Evolutionary conservation across 495 filamentous ascomycete genomes (phyloP).

Genomic region (Tuber melanosporum): DNA sequence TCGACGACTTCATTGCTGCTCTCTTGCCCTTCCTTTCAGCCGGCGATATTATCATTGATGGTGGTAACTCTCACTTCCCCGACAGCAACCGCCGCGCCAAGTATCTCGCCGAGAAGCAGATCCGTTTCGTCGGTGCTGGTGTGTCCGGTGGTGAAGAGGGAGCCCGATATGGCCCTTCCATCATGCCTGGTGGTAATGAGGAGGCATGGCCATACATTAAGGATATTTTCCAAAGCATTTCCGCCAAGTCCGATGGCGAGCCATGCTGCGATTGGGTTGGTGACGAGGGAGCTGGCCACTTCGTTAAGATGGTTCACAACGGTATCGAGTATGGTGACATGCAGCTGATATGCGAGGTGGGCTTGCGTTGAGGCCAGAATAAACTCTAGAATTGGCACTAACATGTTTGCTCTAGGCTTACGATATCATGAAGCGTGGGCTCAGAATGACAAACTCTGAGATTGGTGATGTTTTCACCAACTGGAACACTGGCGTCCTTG

Average conservation of each 20-base stretch:
- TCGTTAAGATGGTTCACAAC: slow-evolving; percentile 99
- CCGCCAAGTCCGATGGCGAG: slow-evolving; percentile 94
- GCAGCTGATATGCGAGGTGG: slow-evolving; percentile 98
- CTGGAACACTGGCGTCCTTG: slow-evolving; percentile 97
- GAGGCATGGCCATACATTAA: slow-evolving; percentile 98
- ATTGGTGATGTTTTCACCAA: slow-evolving; percentile 88
- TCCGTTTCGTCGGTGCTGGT: slow-evolving; percentile 94
- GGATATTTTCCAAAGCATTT: slow-evolving; percentile 95
- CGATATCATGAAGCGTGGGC: slow-evolving; percentile 97
- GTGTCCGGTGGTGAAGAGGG: slow-evolving; percentile 99
- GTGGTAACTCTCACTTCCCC: slow-evolving; percentile 98
- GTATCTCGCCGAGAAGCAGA: slow-evolving; percentile 76
- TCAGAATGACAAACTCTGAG: slow-evolving; percentile 77
- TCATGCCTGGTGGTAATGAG: slow-evolving; percentile 98
- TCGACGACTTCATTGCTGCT: slow-evolving; percentile 96
- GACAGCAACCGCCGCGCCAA: slow-evolving; percentile 93
- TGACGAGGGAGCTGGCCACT: slow-evolving; percentile 97
- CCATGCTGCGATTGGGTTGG: slow-evolving; percentile 99
- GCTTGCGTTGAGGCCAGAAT: slow-evolving; percentile 26
- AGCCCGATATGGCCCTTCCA: slow-evolving; percentile 89
- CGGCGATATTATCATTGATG: slow-evolving; percentile 98
- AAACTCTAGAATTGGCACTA: slow-evolving; percentile 21
- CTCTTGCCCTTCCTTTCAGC: slow-evolving; percentile 81
- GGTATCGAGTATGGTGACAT: slow-evolving; percentile 99
- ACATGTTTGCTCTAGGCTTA: slow-evolving; percentile 64